A percentile compares a stretch with the other conserved stretches of the same genome.
Conservation (phyloP, 495 filamentous ascomycete species). For the Aspergillus haitiensis region DNA sequence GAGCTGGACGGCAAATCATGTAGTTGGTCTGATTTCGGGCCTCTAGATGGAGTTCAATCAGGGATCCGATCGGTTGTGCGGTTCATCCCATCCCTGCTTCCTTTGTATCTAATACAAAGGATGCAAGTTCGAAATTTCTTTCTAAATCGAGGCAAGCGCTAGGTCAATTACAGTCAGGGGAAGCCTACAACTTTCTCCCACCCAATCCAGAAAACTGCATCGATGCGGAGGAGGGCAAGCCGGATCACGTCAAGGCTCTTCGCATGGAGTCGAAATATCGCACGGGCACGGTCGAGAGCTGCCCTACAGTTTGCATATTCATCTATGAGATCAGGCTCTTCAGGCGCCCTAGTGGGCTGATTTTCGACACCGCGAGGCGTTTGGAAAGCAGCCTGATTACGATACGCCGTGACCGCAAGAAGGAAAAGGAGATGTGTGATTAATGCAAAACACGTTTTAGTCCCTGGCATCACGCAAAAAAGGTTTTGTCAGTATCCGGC, state of each 20-base stretch:
- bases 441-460: constrained; percentile 8
- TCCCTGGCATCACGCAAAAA: not conserved
- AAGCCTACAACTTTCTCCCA: constrained; percentile 13
- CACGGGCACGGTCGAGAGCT: constrained; percentile 3
- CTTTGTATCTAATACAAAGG: too few relatives aligned
- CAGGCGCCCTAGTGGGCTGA: not conserved
- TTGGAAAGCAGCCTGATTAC: not conserved
- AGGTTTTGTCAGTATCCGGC: too few relatives aligned
- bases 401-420: not conserved
- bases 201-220: constrained; percentile 14
- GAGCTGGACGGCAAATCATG: too few relatives aligned
- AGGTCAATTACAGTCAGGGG: too few relatives aligned
- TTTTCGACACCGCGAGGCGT: not conserved
- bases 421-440: constrained; percentile 3
- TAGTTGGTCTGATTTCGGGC: too few relatives aligned
- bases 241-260: constrained; percentile 9
- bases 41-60: too few relatives aligned
- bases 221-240: constrained; percentile 11
- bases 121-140: too few relatives aligned
- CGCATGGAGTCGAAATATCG: not conserved
- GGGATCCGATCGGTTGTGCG: too few relatives aligned
- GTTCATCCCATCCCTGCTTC: too few relatives aligned
- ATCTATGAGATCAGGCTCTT: not conserved
- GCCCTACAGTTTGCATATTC: not conserved
- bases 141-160: too few relatives aligned